Percentiles rank a stretch among this genome's conserved stretches.
phyloP scores from a whole-genome alignment of 176 grass and related monocot genomes.

The Tillandsia fasciculata region DNA sequence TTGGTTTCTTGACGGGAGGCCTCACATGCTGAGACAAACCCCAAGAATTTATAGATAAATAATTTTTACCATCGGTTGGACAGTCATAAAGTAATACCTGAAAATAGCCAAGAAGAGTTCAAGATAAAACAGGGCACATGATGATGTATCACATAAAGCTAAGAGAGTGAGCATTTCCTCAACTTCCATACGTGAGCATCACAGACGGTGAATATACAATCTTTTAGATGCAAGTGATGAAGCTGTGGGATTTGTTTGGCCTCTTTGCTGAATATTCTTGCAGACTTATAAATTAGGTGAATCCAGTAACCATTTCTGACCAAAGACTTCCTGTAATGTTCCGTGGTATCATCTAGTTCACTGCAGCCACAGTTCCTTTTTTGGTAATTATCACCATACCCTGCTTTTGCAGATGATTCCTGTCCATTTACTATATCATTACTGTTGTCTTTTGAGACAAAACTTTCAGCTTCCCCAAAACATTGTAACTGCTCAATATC shows the following conservation, averaged over 20 bases:
- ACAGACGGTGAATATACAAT: constrained; percentile 30
- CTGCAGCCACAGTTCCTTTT: constrained; percentile 31
- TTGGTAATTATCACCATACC: constrained; percentile 6
- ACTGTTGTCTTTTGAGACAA: constrained; percentile 17
- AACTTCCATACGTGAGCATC: constrained; percentile 98
- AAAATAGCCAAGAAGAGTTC: constrained; percentile 24
- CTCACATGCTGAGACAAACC: constrained; percentile 30
- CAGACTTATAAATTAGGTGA: constrained; percentile 29
- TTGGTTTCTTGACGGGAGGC: constrained; percentile 41
- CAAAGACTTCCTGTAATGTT: constrained; percentile 38
- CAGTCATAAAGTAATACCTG: constrained; percentile 80
- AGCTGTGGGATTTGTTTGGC: constrained; percentile 37
- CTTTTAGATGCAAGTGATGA: constrained; percentile 45
- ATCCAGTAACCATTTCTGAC: constrained; percentile 55
- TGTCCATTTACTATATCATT: constrained; percentile 12
- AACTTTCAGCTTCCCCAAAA: constrained; percentile 9
- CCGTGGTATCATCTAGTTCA: constrained; percentile 38
- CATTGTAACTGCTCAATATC: constrained; percentile 13
- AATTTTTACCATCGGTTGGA: constrained; percentile 54
- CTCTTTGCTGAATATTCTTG: constrained; percentile 26
- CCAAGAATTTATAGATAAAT: constrained; percentile 56
- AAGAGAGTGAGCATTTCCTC: background rate
- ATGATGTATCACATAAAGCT: background rate
- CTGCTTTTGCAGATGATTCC: constrained; percentile 16
- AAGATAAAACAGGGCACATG: background rate